Base-by-base conservation (phyloP, 2,329 filamentous ascomycete species). In the Colletotrichum cordylinicola region DNA sequence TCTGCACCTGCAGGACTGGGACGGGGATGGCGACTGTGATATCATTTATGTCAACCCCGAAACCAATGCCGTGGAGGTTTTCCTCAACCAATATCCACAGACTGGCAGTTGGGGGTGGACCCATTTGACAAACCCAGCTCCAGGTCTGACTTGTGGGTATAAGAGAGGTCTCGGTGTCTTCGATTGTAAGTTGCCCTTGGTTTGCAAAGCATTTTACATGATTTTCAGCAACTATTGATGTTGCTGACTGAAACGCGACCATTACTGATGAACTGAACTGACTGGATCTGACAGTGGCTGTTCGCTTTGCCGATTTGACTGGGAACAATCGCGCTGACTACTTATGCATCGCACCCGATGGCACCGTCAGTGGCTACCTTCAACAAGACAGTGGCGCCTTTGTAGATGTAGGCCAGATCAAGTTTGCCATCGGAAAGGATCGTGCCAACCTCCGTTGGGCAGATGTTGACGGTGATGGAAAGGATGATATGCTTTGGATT, bases 401-500 rank as follows among this genome's bases (percentile, higher is more conserved):
- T 60, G 77, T 67, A 35, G 33, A 77, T 70, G 75, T 79, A 9
- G 78, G 70, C 31, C 82, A 83, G 78, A 77, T 84, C 72, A 84
- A 83, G 74, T 77, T 77, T 64, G 67, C 78, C 10, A 78, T 80
- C 35, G 78, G 67, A 29, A 79, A 77, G 15, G 84, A 86, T 60
- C 82, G 84, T 1, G 83, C 84, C 15, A 84, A 85, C 69, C 69
- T 84, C 13, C 80, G 81, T 6, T 87, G 78, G 27, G 83, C 81
- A 4, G 86, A 87, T 74, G 82, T 86, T 24, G 82, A 86, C 67
- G 83, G 84, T 39, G 83, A 85, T 48, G 82, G 83, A 15, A 76
- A 66, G 4, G 82, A 79, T 15, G 85, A 86, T 76, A 71, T 85
- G 27, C 69, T 85, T 31, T 82, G 79, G 79, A 74, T 82, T 18